Percentiles rank a stretch among this genome's conserved stretches.
These are phyloP conservation scores for Endocladia muricata DNA, from an alignment of 31 red algal species.

Conservation along the genomic window DNA sequence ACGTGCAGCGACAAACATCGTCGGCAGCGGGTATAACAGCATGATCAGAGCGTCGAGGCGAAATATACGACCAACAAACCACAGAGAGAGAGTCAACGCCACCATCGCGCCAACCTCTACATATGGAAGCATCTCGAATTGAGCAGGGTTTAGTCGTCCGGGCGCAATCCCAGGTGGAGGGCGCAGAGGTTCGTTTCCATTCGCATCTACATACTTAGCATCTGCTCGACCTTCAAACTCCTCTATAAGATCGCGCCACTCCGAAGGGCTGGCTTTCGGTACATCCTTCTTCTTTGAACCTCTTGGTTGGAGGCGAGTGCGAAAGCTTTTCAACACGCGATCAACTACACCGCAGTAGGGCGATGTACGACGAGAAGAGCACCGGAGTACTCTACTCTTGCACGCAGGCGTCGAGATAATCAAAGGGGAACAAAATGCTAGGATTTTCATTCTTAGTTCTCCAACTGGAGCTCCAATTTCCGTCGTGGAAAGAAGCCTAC, in stretches of 20 bases:
- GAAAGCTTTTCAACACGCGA: too few species aligned
- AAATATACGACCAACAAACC: conserved; percentile 62
- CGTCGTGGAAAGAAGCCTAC: too few species aligned
- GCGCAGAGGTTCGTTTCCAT: neutral
- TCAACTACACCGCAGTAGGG: too few species aligned
- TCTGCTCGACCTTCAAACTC: conserved; percentile 57
- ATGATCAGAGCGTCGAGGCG: conserved; percentile 68
- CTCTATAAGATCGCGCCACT: conserved; percentile 62
- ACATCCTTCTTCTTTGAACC: too few species aligned
- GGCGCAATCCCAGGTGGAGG: neutral
- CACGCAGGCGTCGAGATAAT: too few species aligned
- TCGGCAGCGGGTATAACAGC: conserved; percentile 73
- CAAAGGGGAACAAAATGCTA: too few species aligned
- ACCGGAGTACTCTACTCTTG: too few species aligned
- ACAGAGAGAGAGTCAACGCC: conserved; percentile 36
- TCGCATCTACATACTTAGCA: neutral
- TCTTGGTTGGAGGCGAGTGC: too few species aligned
- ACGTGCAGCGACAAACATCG: conserved; percentile 48
- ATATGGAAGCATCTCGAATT: conserved; percentile 43
- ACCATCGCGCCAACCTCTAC: conserved; percentile 64
- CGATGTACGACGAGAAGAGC: too few species aligned
- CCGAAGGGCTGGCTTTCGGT: too few species aligned
- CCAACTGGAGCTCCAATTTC: too few species aligned
- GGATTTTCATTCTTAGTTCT: too few species aligned
- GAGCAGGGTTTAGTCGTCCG: conserved; percentile 20